phyloP scores from a whole-genome alignment of 768 basidiomycete genomes.

The Infundibulicybe gibba region DNA sequence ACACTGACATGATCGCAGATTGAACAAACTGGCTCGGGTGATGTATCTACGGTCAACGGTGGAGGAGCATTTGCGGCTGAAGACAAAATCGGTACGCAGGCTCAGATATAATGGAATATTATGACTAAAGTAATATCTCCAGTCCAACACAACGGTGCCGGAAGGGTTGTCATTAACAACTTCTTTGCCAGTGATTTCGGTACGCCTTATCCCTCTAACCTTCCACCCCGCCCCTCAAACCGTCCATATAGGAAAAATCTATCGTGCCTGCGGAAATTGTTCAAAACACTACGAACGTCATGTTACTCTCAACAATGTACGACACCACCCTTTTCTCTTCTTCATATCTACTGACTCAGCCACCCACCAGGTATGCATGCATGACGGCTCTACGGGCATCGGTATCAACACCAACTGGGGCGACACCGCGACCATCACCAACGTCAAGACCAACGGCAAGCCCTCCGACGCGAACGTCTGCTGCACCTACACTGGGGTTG shows the following conservation, averaged over 20 bases:
- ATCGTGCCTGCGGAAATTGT: conserved; percentile 24
- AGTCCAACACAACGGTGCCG: conserved; percentile 26
- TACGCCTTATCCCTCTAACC: conserved; percentile 1
- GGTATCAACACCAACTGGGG: conserved; percentile 25
- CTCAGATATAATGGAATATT: background rate
- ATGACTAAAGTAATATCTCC: background rate
- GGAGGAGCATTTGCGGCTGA: conserved; percentile 20
- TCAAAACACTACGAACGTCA: conserved; percentile 16
- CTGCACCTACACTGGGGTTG: conserved; percentile 21
- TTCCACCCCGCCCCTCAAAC: background rate
- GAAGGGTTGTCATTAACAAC: conserved; percentile 18
- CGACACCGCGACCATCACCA: conserved; percentile 20
- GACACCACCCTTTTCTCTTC: background rate
- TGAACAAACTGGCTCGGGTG: conserved; percentile 22
- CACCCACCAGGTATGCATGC: conserved; percentile 14
- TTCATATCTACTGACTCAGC: background rate
- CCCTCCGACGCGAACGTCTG: conserved; percentile 19
- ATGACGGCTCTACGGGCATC: conserved; percentile 16
- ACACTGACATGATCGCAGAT: conserved; percentile 7
- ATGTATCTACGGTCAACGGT: conserved; percentile 21
- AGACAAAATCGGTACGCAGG: conserved; percentile 20
- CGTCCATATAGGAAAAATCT: conserved; percentile 17
- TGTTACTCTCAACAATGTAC: conserved; percentile 21
- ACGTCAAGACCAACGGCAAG: conserved; percentile 20
- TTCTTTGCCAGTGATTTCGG: conserved; percentile 23